phyloP scores from a whole-genome alignment of 768 basidiomycete genomes.

The Dentipellis sp. region DNA sequence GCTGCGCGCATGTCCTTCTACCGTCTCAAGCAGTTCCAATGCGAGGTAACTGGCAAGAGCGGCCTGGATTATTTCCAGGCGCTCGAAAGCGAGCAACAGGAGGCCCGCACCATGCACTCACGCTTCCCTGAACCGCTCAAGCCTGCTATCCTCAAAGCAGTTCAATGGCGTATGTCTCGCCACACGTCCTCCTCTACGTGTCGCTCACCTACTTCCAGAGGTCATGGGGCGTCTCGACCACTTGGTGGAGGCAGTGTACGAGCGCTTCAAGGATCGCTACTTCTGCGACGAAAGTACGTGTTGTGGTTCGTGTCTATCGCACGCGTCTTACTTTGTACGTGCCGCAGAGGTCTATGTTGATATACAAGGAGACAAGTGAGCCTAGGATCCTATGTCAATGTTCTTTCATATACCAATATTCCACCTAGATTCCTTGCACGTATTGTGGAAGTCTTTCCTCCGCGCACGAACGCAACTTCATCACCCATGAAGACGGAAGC shows the following conservation, averaged over 20 bases:
- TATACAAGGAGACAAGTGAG: conserved; percentile 68
- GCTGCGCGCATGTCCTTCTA: conserved; percentile 92
- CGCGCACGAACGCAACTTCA: conserved; percentile 19
- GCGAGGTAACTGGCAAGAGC: conserved; percentile 94
- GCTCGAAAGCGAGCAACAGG: conserved; percentile 81
- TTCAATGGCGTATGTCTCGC: conserved; percentile 87
- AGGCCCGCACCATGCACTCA: conserved; percentile 82
- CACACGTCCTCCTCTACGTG: conserved; percentile 7
- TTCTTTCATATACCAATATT: conserved; percentile 8
- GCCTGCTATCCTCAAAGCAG: conserved; percentile 79
- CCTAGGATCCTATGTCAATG: neutral
- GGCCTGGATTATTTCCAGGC: conserved; percentile 93
- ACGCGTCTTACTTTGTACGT: neutral
- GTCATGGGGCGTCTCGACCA: conserved; percentile 94
- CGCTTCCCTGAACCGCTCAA: conserved; percentile 92
- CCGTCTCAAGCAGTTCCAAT: conserved; percentile 89
- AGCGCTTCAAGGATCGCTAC: conserved; percentile 94
- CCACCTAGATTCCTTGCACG: conserved; percentile 66
- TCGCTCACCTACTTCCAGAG: conserved; percentile 42
- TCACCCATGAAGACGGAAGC: conserved; percentile 6
- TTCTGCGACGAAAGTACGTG: conserved; percentile 81
- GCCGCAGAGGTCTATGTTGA: conserved; percentile 78
- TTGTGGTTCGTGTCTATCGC: conserved; percentile 4
- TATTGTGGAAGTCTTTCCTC: conserved; percentile 71
- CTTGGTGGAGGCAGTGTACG: conserved; percentile 89